These are phyloP conservation scores for Linnemannia exigua DNA, from an alignment of 192 early-diverging fungal genomes.

Conservation along the genomic window DNA sequence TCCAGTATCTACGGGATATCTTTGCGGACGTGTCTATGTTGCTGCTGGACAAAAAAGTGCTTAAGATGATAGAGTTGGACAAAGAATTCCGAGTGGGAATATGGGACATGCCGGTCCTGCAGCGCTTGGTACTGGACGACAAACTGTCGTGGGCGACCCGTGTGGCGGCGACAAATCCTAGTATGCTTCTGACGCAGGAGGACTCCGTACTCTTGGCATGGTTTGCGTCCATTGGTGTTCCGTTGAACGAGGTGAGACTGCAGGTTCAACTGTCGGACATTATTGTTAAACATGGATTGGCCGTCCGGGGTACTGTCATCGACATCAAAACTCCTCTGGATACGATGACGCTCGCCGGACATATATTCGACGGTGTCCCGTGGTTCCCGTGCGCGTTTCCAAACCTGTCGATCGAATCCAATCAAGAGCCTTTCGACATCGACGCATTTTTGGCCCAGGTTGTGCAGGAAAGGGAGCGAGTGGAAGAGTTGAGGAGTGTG, in stretches of 20 bases:
- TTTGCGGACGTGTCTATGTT: constrained; percentile 30
- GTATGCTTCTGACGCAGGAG: constrained; percentile 22
- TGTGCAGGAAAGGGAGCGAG: not conserved
- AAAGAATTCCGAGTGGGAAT: constrained; percentile 9
- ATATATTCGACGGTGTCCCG: not conserved
- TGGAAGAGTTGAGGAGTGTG: constrained; percentile 29
- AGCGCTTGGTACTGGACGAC: constrained; percentile 18
- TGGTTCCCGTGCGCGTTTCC: not conserved
- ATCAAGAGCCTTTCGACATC: not conserved
- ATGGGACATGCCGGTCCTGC: constrained; percentile 23
- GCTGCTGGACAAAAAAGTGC: constrained; percentile 7
- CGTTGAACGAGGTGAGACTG: constrained; percentile 32
- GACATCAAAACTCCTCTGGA: not conserved
- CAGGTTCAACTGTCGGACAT: constrained; percentile 25
- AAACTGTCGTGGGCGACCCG: constrained; percentile 37
- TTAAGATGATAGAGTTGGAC: not conserved
- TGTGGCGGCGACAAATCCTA: constrained; percentile 1
- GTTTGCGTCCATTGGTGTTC: constrained; percentile 35
- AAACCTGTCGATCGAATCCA: not conserved
- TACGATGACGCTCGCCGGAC: not conserved
- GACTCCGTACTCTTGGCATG: constrained; percentile 28
- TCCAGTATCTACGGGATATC: constrained; percentile 2
- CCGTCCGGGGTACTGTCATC: not conserved
- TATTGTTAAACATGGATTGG: constrained; percentile 3
- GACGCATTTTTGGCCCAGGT: not conserved